phyloP scores from a whole-genome alignment of 2,329 filamentous ascomycete species.

The Chrysoporthe cubensis region DNA sequence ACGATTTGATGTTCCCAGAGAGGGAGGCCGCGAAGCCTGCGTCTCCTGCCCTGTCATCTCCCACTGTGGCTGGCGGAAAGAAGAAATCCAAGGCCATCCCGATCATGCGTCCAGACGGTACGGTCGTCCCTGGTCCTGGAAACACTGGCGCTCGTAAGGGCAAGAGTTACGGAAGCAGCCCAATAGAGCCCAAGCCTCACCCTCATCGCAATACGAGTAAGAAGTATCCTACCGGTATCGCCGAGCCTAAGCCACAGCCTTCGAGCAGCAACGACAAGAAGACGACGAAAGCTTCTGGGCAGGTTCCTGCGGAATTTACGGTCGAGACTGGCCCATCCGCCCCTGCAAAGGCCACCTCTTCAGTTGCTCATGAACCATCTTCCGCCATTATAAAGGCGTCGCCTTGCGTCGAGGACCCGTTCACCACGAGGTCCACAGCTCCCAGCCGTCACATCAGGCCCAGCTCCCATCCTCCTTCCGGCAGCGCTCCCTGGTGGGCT shows the following conservation, averaged over 20 bases:
- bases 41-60: background rate
- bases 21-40: background rate
- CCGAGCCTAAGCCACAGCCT: slow-evolving; percentile 5
- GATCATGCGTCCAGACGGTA: slow-evolving; percentile 11
- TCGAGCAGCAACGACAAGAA: background rate
- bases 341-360: background rate
- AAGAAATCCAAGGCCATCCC: slow-evolving; percentile 24
- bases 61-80: slow-evolving; percentile 5
- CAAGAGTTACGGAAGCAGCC: background rate
- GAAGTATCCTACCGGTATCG: background rate
- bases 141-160: background rate
- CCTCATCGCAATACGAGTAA: background rate
- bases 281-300: background rate
- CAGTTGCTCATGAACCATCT: background rate
- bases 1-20: slow-evolving; percentile 16
- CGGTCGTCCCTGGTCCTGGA: background rate
- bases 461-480: background rate
- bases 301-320: background rate
- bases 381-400: background rate
- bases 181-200: slow-evolving; percentile 5
- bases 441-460: background rate
- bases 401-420: background rate
- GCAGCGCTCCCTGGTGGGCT: slow-evolving; percentile 2
- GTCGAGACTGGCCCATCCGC: slow-evolving; percentile 4
- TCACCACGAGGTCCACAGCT: background rate